These are phyloP conservation scores for Hypoxylon fuscum DNA, from an alignment of 495 filamentous ascomycete genomes.

Conservation along the genomic window DNA sequence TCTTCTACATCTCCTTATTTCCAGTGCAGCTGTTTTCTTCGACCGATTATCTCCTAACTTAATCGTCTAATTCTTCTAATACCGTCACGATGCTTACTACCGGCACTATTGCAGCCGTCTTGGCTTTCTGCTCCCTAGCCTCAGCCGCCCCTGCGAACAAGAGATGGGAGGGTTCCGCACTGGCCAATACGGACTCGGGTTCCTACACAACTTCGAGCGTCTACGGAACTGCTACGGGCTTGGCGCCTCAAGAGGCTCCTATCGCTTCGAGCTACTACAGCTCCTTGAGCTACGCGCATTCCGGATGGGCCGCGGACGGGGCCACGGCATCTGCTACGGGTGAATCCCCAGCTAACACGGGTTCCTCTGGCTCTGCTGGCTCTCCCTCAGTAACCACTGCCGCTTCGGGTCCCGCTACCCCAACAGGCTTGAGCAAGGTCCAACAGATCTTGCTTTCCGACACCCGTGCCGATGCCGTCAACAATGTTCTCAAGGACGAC, in stretches of 20 bases:
- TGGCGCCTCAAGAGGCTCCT: neutral
- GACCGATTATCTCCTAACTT: constrained; percentile 3
- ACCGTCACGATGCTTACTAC: constrained; percentile 26
- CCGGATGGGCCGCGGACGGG: too few species aligned
- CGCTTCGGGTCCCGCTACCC: constrained; percentile 1
- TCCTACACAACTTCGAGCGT: neutral
- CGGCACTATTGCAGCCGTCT: constrained; percentile 33
- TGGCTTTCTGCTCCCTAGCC: constrained; percentile 36
- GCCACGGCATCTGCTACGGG: neutral
- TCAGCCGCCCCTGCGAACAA: constrained; percentile 28
- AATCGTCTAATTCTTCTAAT: constrained; percentile 15
- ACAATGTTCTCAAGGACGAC: constrained; percentile 44
- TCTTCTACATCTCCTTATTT: constrained; percentile 17
- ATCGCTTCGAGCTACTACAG: constrained; percentile 7
- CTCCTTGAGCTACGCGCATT: constrained; percentile 15
- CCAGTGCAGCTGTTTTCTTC: constrained; percentile 4
- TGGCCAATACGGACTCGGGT: neutral
- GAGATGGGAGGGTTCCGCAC: neutral
- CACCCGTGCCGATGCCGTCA: constrained; percentile 40
- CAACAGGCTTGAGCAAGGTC: constrained; percentile 32
- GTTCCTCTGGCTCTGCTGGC: neutral
- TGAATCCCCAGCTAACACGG: neutral
- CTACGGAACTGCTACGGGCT: constrained; percentile 6
- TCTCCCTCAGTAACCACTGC: neutral
- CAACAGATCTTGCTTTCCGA: constrained; percentile 38